Percentiles rank a stretch among this genome's conserved stretches.
Conservation (phyloP, 2,329 filamentous ascomycete species). For the Talaromyces sp. region DNA sequence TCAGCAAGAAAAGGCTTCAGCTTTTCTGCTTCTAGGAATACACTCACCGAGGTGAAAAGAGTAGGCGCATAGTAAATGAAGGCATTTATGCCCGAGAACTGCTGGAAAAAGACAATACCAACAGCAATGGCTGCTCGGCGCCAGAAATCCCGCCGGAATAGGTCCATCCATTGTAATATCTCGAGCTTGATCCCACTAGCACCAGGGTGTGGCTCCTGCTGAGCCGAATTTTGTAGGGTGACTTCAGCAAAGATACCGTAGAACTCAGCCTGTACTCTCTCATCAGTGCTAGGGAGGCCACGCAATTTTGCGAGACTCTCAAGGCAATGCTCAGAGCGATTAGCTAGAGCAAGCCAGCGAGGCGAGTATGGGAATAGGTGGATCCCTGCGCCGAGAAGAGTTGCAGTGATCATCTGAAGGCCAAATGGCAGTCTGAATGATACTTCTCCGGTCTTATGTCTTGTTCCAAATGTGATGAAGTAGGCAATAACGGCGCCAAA, state of each 20-base stretch:
- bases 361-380: background rate
- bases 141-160: too few relatives aligned
- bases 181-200: too few relatives aligned
- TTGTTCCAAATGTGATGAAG: too few relatives aligned
- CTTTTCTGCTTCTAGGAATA: too few relatives aligned
- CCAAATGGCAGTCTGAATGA: background rate
- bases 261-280: background rate
- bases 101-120: too few relatives aligned
- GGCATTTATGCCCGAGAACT: too few relatives aligned
- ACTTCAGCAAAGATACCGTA: conserved; percentile 84
- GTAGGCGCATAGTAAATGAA: conserved; percentile 15
- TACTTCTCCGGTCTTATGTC: background rate
- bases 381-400: background rate
- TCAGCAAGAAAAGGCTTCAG: too few relatives aligned
- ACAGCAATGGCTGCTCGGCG: too few relatives aligned
- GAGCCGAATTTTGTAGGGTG: conserved; percentile 63
- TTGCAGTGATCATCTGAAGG: background rate
- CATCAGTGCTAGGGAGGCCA: background rate
- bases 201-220: too few relatives aligned
- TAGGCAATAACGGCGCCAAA: too few relatives aligned
- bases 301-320: background rate
- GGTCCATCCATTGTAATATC: too few relatives aligned
- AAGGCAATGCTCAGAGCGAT: background rate
- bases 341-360: background rate
- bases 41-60: conserved; percentile 12